phyloP scores from a whole-genome alignment of 1,284 basidiomycete genomes.

The Retiboletus fuscus region DNA sequence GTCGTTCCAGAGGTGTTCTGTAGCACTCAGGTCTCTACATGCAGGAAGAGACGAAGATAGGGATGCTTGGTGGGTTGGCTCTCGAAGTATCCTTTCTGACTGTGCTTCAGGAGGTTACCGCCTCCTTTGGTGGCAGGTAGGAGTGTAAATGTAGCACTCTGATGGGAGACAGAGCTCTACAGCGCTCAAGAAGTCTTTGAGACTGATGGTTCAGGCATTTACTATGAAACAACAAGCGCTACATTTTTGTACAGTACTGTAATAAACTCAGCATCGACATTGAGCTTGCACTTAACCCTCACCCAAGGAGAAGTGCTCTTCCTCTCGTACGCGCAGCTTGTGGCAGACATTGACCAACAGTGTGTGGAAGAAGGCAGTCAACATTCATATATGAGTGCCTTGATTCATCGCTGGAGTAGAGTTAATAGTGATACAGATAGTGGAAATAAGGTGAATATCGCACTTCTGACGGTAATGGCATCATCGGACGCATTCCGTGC shows the following conservation, averaged over 20 bases:
- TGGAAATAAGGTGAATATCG: conserved; percentile 44
- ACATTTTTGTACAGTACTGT: conserved; percentile 70
- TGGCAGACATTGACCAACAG: conserved; percentile 88
- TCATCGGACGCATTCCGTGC: too few relatives aligned
- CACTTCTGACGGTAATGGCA: conserved; percentile 53
- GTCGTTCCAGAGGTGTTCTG: too few relatives aligned
- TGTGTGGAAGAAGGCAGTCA: conserved; percentile 61
- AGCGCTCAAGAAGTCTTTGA: conserved; percentile 94
- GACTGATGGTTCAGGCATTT: conserved; percentile 28
- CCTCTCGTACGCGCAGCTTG: conserved; percentile 84
- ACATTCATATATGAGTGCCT: conserved; percentile 39
- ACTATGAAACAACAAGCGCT: conserved; percentile 15
- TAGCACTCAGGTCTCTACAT: too few relatives aligned
- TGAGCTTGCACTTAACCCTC: conserved; percentile 89
- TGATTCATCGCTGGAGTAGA: conserved; percentile 44
- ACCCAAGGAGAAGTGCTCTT: conserved; percentile 95
- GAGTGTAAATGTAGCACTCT: conserved; percentile 95
- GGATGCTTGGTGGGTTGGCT: conserved; percentile 81
- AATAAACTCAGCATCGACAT: conserved; percentile 95
- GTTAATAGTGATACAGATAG: conserved; percentile 11
- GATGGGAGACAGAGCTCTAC: conserved; percentile 92
- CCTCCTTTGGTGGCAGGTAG: conserved; percentile 94
- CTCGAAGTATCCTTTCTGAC: conserved; percentile 95
- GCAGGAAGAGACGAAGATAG: conserved; percentile 90
- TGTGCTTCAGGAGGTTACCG: conserved; percentile 87